These are phyloP conservation scores for Coniochaeta sp. DNA, from an alignment of 2,329 filamentous ascomycete species.

Conservation along the genomic window DNA sequence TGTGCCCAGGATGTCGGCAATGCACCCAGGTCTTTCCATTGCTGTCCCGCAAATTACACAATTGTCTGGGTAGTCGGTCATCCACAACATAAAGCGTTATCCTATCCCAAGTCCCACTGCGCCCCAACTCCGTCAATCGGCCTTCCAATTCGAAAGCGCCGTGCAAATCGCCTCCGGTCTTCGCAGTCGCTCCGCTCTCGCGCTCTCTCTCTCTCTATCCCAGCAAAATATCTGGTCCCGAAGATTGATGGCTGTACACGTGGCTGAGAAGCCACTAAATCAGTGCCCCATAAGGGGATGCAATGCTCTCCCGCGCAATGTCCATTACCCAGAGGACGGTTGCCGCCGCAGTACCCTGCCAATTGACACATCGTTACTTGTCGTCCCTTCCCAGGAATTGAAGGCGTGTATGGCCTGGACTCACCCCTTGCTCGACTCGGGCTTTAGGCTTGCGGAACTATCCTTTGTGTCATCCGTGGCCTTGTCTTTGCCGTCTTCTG, in stretches of 20 bases:
- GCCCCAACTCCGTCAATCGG: background rate
- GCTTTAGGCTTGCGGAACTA: background rate
- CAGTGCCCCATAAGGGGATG: background rate
- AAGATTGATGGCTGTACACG: background rate
- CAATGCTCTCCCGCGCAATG: background rate
- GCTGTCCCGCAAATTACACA: background rate
- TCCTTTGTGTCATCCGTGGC: background rate
- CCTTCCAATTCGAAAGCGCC: background rate
- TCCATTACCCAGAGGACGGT: background rate
- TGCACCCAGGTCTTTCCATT: background rate
- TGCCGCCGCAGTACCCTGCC: background rate
- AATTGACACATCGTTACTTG: background rate
- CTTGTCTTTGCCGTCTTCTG: background rate
- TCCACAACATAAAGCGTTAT: background rate
- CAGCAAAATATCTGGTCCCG: background rate
- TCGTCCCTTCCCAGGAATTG: background rate
- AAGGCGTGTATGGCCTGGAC: background rate
- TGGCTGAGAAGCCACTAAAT: background rate
- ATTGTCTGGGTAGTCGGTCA: background rate
- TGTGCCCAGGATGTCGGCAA: background rate
- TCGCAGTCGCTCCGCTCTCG: background rate
- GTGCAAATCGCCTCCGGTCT: background rate
- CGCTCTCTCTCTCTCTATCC: background rate
- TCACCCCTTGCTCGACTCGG: background rate
- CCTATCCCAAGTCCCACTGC: background rate